Conservation (phyloP, 306 rosid species). For the Quercus parvula region DNA sequence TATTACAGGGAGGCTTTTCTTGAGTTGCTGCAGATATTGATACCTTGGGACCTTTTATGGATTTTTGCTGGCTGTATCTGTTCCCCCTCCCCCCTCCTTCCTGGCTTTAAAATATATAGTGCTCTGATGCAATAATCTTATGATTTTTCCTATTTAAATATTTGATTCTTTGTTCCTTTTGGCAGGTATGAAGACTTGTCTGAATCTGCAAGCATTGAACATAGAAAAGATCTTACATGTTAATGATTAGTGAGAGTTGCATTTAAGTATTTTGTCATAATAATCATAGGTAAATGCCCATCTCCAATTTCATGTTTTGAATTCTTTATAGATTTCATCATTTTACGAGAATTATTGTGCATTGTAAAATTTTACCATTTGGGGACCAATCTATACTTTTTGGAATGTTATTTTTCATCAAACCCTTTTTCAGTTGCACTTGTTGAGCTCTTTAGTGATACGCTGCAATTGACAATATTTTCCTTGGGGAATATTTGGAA, state of each 20-base stretch:
- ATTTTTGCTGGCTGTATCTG: not conserved
- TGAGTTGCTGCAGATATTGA: not conserved
- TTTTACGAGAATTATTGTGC: constrained; percentile 24
- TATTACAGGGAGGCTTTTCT: not conserved
- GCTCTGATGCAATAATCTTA: constrained; percentile 15
- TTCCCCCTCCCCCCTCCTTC: too few species aligned
- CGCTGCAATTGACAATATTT: not conserved
- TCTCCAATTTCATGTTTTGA: constrained; percentile 29
- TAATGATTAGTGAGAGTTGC: constrained; percentile 38
- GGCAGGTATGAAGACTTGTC: constrained; percentile 49
- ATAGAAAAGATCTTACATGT: constrained; percentile 46
- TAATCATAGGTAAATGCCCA: constrained; percentile 34
- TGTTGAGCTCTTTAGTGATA: not conserved
- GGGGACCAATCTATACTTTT: not conserved
- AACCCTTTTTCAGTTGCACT: not conserved
- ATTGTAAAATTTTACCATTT: constrained; percentile 18
- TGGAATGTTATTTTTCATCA: not conserved
- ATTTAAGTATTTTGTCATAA: constrained; percentile 19
- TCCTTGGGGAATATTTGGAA: too few species aligned
- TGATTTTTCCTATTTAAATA: constrained; percentile 11
- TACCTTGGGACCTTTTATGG: not conserved
- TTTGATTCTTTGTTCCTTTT: constrained; percentile 21
- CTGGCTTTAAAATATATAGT: not conserved
- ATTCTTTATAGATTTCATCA: constrained; percentile 28
- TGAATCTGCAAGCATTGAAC: constrained; percentile 51